Conservation (phyloP, 306 rosid species). For the Dryas drummondii region DNA sequence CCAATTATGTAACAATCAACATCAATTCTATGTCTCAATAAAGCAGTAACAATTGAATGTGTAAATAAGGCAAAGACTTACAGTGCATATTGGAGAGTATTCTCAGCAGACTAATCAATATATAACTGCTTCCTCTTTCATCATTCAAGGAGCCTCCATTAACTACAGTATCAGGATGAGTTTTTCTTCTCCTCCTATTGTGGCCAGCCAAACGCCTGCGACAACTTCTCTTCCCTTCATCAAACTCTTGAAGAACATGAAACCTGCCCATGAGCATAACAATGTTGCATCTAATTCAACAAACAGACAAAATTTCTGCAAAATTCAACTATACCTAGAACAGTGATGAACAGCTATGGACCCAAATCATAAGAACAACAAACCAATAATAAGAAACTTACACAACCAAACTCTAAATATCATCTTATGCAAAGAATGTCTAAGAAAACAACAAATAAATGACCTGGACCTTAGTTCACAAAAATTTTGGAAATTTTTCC, state of each 20-base stretch:
- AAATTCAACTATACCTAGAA: slow-evolving; percentile 1
- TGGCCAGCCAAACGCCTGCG: slow-evolving; percentile 92
- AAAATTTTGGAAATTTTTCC: slow-evolving; percentile 15
- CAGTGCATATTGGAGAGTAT: slow-evolving; percentile 76
- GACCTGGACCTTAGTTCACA: slow-evolving; percentile 7
- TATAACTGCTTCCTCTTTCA: slow-evolving; percentile 69
- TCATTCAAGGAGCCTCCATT: slow-evolving; percentile 61
- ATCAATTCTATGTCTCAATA: slow-evolving; percentile 9
- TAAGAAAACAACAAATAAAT: slow-evolving; percentile 2
- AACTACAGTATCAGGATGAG: slow-evolving; percentile 59
- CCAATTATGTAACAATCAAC: not conserved
- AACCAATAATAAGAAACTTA: slow-evolving; percentile 1
- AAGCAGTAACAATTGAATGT: slow-evolving; percentile 25
- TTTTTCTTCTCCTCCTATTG: slow-evolving; percentile 79
- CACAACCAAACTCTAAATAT: slow-evolving; percentile 4
- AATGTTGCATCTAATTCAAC: slow-evolving; percentile 27
- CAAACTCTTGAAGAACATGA: slow-evolving; percentile 88
- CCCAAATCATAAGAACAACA: not conserved
- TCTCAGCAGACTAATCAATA: slow-evolving; percentile 62
- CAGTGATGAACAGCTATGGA: slow-evolving; percentile 6
- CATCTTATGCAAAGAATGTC: not conserved
- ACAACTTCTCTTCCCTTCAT: slow-evolving; percentile 94
- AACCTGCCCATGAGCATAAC: slow-evolving; percentile 59
- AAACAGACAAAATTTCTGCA: slow-evolving; percentile 18
- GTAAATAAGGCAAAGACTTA: slow-evolving; percentile 38